Evolutionary conservation across 805 yeast species (phyloP).

Genomic region (Blastobotrys mokoenaii): DNA sequence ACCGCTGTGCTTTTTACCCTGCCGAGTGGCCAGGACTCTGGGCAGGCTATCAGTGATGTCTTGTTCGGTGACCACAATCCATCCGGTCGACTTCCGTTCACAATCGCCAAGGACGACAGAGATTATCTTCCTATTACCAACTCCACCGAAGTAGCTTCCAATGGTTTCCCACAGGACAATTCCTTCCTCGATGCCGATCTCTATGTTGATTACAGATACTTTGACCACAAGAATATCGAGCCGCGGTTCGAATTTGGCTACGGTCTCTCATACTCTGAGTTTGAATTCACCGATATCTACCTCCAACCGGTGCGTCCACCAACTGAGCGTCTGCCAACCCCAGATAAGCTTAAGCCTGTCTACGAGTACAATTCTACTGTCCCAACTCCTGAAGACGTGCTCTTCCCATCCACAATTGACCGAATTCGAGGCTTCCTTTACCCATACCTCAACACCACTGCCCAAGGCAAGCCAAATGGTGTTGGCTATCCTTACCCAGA

Average conservation of each 20-base stretch:
- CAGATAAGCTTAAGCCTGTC: slow-evolving; percentile 28
- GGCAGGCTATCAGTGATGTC: slow-evolving; percentile 49
- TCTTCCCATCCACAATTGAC: slow-evolving; percentile 43
- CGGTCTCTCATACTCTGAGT: slow-evolving; percentile 49
- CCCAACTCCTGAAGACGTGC: slow-evolving; percentile 29
- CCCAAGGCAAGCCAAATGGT: slow-evolving; percentile 30
- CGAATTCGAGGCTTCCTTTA: slow-evolving; percentile 51
- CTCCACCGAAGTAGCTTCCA: slow-evolving; percentile 20
- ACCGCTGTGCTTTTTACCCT: slow-evolving; percentile 49
- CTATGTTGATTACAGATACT: slow-evolving; percentile 48
- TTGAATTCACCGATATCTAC: slow-evolving; percentile 30
- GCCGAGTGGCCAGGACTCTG: slow-evolving; percentile 50
- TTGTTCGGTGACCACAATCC: slow-evolving; percentile 56
- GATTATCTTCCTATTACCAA: slow-evolving; percentile 42
- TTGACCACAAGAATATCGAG: slow-evolving; percentile 45
- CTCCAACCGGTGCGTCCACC: slow-evolving; percentile 38
- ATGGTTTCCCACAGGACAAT: slow-evolving; percentile 31
- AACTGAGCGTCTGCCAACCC: slow-evolving; percentile 39
- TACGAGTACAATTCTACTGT: slow-evolving; percentile 3
- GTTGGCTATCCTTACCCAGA: slow-evolving; percentile 30
- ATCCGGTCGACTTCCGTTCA: slow-evolving; percentile 55
- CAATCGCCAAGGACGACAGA: slow-evolving; percentile 44
- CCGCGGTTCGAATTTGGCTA: slow-evolving; percentile 57
- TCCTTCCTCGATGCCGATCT: slow-evolving; percentile 32
- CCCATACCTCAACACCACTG: slow-evolving; percentile 35